Evolutionary conservation across 495 filamentous ascomycete species (phyloP).

Genomic region (Lophium mytilinum): DNA sequence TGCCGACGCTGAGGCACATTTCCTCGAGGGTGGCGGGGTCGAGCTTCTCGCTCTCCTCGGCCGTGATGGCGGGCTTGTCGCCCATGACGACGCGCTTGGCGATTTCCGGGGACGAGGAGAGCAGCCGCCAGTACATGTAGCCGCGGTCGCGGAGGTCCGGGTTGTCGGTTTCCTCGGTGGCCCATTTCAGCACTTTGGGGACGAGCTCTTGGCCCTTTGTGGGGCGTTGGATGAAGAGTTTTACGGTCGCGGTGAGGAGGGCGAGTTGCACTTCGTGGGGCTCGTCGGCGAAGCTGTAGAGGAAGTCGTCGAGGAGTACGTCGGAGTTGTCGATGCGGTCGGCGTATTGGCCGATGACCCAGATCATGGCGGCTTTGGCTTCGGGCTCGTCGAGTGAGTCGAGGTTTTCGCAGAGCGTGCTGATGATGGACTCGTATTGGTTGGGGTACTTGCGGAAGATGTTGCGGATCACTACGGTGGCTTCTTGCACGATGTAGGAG

Average conservation of each 20-base stretch:
- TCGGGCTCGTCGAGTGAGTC: slow-evolving; percentile 98
- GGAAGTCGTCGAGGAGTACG: slow-evolving; percentile 85
- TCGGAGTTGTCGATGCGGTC: slow-evolving; percentile 95
- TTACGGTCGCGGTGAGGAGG: slow-evolving; percentile 91
- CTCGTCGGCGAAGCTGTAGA: slow-evolving; percentile 89
- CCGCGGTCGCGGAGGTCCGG: slow-evolving; percentile 91
- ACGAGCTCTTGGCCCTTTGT: slow-evolving; percentile 92
- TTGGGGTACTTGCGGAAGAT: slow-evolving; percentile 99
- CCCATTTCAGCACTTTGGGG: slow-evolving; percentile 95
- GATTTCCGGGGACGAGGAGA: slow-evolving; percentile 84
- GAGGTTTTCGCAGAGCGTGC: slow-evolving; percentile 87
- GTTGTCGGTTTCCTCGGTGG: slow-evolving; percentile 97
- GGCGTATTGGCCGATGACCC: slow-evolving; percentile 98
- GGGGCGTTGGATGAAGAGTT: slow-evolving; percentile 94
- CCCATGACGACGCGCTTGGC: slow-evolving; percentile 92
- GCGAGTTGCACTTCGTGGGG: slow-evolving; percentile 91
- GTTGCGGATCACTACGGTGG: slow-evolving; percentile 98
- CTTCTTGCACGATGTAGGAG: slow-evolving; percentile 98
- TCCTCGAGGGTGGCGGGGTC: slow-evolving; percentile 90
- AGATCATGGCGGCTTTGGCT: slow-evolving; percentile 98
- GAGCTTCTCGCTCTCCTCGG: slow-evolving; percentile 80
- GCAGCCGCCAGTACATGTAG: slow-evolving; percentile 98
- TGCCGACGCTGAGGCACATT: slow-evolving; percentile 94
- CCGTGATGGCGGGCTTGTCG: slow-evolving; percentile 92
- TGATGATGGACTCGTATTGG: slow-evolving; percentile 96